phyloP scores from a whole-genome alignment of 805 yeast species.

The Lipomyces orientalis region DNA sequence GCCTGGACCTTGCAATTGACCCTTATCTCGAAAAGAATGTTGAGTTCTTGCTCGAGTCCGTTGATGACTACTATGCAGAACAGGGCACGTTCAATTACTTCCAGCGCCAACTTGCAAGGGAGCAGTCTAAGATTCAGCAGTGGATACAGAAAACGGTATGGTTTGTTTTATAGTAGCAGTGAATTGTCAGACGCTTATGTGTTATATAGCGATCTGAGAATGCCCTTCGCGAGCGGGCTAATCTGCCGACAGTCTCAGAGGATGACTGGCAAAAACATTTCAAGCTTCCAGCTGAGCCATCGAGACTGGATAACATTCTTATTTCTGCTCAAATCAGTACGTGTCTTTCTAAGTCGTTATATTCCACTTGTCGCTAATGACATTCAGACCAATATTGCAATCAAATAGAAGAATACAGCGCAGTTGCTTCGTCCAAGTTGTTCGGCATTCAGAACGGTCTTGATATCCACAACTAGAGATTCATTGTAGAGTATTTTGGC shows the following conservation, averaged over 20 bases:
- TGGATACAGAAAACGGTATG: constrained; percentile 68
- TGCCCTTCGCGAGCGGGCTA: constrained; percentile 60
- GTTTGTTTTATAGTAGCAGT: background rate
- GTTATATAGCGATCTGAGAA: constrained; percentile 58
- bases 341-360: background rate
- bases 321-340: constrained; percentile 61
- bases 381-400: constrained; percentile 62
- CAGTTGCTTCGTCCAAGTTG: constrained; percentile 67
- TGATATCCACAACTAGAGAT: constrained; percentile 4
- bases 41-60: constrained; percentile 68
- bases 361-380: background rate
- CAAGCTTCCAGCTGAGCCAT: constrained; percentile 75
- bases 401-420: constrained; percentile 72
- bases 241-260: constrained; percentile 55
- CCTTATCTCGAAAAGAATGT: constrained; percentile 53
- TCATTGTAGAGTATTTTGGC: background rate
- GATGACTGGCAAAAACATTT: constrained; percentile 72
- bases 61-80: constrained; percentile 77
- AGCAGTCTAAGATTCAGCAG: constrained; percentile 68
- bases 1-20: constrained; percentile 52
- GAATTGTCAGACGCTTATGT: background rate
- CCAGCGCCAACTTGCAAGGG: constrained; percentile 77
- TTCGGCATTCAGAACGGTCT: constrained; percentile 61
- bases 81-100: constrained; percentile 80
- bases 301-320: constrained; percentile 73